Percentiles rank a stretch among this genome's conserved stretches.
phyloP scores from a whole-genome alignment of 805 yeast genomes.

The Wickerhamomyces sydowiorum region DNA sequence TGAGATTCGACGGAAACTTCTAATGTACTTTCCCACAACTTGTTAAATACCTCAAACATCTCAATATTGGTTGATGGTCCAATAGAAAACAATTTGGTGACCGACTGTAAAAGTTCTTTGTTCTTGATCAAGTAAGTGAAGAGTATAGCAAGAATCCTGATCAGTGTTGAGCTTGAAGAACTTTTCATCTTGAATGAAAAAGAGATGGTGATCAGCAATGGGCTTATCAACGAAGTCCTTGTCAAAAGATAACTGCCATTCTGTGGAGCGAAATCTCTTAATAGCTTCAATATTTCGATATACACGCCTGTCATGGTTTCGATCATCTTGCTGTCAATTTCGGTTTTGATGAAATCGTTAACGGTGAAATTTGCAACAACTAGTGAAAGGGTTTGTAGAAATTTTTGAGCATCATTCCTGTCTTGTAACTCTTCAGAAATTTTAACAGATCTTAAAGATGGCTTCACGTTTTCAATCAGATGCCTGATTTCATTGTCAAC shows the following conservation, averaged over 20 bases:
- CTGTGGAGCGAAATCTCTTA: slow-evolving; percentile 2
- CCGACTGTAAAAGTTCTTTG: slow-evolving; percentile 6
- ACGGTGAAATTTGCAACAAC: slow-evolving; percentile 11
- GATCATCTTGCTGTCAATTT: slow-evolving; percentile 7
- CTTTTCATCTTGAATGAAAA: slow-evolving; percentile 15
- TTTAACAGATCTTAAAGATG: background rate
- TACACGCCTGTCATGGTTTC: slow-evolving; percentile 9
- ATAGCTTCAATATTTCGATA: slow-evolving; percentile 8
- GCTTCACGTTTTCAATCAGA: background rate
- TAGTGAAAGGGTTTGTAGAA: slow-evolving; percentile 10
- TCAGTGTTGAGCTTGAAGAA: slow-evolving; percentile 5
- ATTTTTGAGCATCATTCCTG: background rate
- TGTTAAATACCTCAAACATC: slow-evolving; percentile 18
- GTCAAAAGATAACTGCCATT: slow-evolving; percentile 3
- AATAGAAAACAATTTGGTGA: slow-evolving; percentile 9
- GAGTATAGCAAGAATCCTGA: slow-evolving; percentile 11
- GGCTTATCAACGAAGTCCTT: slow-evolving; percentile 16
- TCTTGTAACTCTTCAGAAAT: background rate
- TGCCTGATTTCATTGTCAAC: background rate
- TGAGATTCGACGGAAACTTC: slow-evolving; percentile 2
- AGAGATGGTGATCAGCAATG: slow-evolving; percentile 19
- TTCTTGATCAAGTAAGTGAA: slow-evolving; percentile 12
- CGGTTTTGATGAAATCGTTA: slow-evolving; percentile 11
- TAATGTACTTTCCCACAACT: slow-evolving; percentile 20
- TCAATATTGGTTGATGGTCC: slow-evolving; percentile 14